Base-by-base conservation (phyloP, 1,284 basidiomycete species). In the Schizophyllum commune region DNA sequence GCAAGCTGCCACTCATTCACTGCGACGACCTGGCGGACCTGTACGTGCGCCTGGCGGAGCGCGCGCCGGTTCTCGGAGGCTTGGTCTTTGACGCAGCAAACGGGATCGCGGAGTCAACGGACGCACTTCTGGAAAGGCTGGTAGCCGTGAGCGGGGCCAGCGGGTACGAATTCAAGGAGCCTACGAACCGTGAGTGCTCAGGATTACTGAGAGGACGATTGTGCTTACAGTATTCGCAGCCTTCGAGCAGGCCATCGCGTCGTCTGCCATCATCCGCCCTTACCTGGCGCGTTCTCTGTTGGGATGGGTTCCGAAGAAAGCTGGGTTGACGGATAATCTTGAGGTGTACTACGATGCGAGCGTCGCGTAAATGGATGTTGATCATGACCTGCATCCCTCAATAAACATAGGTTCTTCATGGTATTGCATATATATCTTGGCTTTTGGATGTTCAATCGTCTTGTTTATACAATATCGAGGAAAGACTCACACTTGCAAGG, bases 11-110 rank as follows among this genome's bases (percentile, higher is more conserved):
- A n/a, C 64, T 76, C 5, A 71, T 83, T 33, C 83, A 84, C 68
- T 68, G 69, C 52, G 82, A 83, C 65, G 83, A 84, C 68, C 69
- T 82, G 27, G 82, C 79, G 6, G 79, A 81, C 58, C 65, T 81
- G 34, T 82, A 78, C 64, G 56, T 81, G 17, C 69, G 75, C 1
- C 74, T 73, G 1, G 75, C 75, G 6, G 82, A 83, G 70, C 70
- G 74, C 66, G 75, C 71, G 7, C 66, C 71, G 4, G 59, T 78
- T 2, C 65, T 76, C 19, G 68, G 71, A 0, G 82, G 82, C 4
- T 66, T 72, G 59, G 75, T 79, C 17, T 79, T 84, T 69, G 75
- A 81, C 59, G 79, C 72, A 1, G 68, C 75, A 51, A 83, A 83
- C 66, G 72, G 75, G 39, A 65, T 71, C 27, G 75, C 74, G 9